Evolutionary conservation across 805 yeast species (phyloP), one percentile per base, ranked within the genome.

Genomic region (Candida peoriensis): DNA sequence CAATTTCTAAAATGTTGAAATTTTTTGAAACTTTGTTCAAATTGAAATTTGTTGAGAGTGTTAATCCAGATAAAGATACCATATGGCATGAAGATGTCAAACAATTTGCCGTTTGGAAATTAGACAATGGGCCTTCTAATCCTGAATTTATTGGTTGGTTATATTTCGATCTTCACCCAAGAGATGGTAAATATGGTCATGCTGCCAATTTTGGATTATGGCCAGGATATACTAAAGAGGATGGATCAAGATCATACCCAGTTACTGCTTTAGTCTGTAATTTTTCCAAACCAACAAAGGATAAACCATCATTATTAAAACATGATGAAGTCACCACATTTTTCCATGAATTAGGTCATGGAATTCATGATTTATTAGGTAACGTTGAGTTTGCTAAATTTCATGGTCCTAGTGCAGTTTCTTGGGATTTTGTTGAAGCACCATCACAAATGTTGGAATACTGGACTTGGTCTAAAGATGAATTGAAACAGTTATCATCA

Each of bases 291-390:
- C 87, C 90, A 28, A 71, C 81, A 5, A 60, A 64, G 13, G 73
- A 68, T 18, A 82, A 78, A 53, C 94, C 90, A 15, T 75, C 89
- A 1, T 65, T 86, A 46, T 69, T 86, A 49, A 79, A 80, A 49
- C 95, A 86, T 55, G 67, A 66, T 43, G 94, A 85, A 55, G 85
- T 85, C 10, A 78, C 78, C 16, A 86, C 95, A 0, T 81, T 86
- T 47, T 86, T 86, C 78, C 95, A 86, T 54, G 95, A 86, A 58
- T 68, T 85, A 44, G 95, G 95, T 18, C 95, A 86, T 52, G 95
- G 94, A 37, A 81, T 86, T 38, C 96, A 86, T 58, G 81, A 77
- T 46, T 60, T 84, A 31, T 68, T 85, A 36, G 84, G 89, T 9
- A 65, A 70, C 41, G 80, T 89, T 19, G 64, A 63, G 38, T 77